Evolutionary conservation across 495 filamentous ascomycete genomes (phyloP).

Genomic region (Penicillium pancosmium): DNA sequence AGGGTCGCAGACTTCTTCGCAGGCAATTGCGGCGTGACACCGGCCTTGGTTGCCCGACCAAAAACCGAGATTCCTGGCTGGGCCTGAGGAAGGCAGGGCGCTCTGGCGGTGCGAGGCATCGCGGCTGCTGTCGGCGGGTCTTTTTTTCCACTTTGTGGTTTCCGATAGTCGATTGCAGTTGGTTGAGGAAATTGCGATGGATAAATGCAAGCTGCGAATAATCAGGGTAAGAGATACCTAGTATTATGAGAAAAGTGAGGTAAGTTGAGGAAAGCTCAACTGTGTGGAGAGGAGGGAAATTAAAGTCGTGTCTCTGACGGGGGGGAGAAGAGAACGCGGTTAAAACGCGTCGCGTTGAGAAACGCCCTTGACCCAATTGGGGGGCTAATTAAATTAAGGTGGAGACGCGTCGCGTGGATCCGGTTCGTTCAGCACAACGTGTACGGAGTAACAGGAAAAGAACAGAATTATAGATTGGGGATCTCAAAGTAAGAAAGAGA

Average conservation of each 20-base stretch:
- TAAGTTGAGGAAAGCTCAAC: constrained; percentile 19
- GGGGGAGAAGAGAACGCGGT: not conserved
- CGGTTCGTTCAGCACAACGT: constrained; percentile 2
- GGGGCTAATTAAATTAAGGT: constrained; percentile 14
- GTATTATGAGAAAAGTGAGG: not conserved
- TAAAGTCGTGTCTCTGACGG: not conserved
- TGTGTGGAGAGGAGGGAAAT: constrained; percentile 2
- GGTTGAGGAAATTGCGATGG: constrained; percentile 20
- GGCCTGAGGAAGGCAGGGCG: constrained; percentile 34
- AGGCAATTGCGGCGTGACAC: constrained; percentile 27
- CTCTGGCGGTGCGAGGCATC: constrained; percentile 42
- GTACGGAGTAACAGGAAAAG: not conserved
- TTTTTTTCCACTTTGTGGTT: not conserved
- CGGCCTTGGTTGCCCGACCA: constrained; percentile 47
- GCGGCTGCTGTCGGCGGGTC: constrained; percentile 18
- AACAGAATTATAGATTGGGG: not conserved
- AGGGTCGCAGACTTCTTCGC: constrained; percentile 28
- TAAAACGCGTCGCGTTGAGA: constrained; percentile 29
- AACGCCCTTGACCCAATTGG: constrained; percentile 17
- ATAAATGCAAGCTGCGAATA: constrained; percentile 27
- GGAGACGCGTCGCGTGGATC: constrained; percentile 16
- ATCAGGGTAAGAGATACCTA: constrained; percentile 32
- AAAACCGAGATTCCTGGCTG: constrained; percentile 46
- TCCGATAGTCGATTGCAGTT: constrained; percentile 8
- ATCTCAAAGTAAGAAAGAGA: too few relatives aligned